Conservation (phyloP, 192 early-diverging fungal species). For the Coemansia sp. region DNA sequence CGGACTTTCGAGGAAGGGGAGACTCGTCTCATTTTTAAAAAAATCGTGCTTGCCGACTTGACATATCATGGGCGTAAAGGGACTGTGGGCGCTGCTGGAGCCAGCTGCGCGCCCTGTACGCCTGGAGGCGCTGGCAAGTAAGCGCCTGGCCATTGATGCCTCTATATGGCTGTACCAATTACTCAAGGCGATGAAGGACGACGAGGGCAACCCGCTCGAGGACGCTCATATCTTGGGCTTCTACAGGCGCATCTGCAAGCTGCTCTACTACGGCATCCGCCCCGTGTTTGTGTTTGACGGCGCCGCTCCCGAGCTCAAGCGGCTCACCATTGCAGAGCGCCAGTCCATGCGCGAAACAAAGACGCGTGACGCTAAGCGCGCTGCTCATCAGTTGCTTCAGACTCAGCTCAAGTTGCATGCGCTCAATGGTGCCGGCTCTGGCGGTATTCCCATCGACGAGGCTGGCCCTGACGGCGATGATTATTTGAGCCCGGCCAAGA, state of each 20-base stretch:
- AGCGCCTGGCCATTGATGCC: slow-evolving; percentile 89
- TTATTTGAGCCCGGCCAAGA: slow-evolving; percentile 29
- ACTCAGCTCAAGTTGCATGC: slow-evolving; percentile 78
- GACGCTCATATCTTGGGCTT: slow-evolving; percentile 93
- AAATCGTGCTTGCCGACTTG: neutral
- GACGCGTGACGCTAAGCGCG: slow-evolving; percentile 63
- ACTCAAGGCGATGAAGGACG: slow-evolving; percentile 90
- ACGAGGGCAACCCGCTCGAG: slow-evolving; percentile 77
- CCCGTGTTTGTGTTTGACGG: slow-evolving; percentile 99
- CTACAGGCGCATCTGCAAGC: slow-evolving; percentile 92
- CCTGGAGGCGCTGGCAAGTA: slow-evolving; percentile 80
- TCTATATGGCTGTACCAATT: slow-evolving; percentile 99
- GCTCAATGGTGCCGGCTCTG: slow-evolving; percentile 27
- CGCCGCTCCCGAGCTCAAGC: slow-evolving; percentile 83
- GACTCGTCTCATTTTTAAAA: too few relatives aligned
- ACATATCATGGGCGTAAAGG: slow-evolving; percentile 88
- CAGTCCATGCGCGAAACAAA: slow-evolving; percentile 27
- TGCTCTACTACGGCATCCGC: slow-evolving; percentile 84
- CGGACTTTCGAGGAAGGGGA: too few relatives aligned
- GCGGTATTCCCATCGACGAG: neutral
- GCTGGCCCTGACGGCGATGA: slow-evolving; percentile 3
- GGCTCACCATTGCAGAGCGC: slow-evolving; percentile 52
- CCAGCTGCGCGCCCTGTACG: slow-evolving; percentile 76
- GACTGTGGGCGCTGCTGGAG: slow-evolving; percentile 86
- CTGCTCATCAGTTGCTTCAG: slow-evolving; percentile 83